Evolutionary conservation across 495 filamentous ascomycete genomes (phyloP).

Genomic region (Penicillium bialowiezense): DNA sequence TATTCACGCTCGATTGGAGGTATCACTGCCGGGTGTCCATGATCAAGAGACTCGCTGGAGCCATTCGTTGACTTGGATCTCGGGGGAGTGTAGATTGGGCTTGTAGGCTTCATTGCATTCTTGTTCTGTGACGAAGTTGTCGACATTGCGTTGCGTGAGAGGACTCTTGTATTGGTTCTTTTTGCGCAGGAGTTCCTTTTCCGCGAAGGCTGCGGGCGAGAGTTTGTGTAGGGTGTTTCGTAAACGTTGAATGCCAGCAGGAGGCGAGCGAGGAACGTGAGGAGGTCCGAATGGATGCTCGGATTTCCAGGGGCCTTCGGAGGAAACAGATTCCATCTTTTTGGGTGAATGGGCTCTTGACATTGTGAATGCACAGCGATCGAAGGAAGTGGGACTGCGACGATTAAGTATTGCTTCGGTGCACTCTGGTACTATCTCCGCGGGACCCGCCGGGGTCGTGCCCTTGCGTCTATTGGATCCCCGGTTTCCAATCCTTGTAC

Average conservation of each 20-base stretch:
- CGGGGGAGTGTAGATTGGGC: conserved; percentile 50
- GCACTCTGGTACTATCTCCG: conserved; percentile 7
- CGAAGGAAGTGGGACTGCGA: neutral
- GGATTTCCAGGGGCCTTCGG: conserved; percentile 33
- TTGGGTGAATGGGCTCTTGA: conserved; percentile 24
- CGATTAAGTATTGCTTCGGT: conserved; percentile 1
- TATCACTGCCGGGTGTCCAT: too few species aligned
- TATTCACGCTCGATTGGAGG: neutral
- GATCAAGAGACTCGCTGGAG: conserved; percentile 56
- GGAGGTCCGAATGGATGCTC: conserved; percentile 43
- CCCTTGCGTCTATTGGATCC: conserved; percentile 10
- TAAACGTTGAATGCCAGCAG: conserved; percentile 35
- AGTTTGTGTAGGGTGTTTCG: conserved; percentile 39
- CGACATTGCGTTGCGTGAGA: conserved; percentile 44
- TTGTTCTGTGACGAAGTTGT: conserved; percentile 42
- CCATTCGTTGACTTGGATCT: conserved; percentile 69
- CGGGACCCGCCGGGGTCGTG: conserved; percentile 11
- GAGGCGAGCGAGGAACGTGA: conserved; percentile 26
- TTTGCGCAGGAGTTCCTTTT: conserved; percentile 39
- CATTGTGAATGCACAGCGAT: conserved; percentile 27
- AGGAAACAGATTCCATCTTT: conserved; percentile 28
- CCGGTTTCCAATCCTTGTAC: neutral
- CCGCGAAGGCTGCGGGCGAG: conserved; percentile 35
- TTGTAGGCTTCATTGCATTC: conserved; percentile 55
- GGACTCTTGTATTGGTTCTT: conserved; percentile 42